Conservation (phyloP, 129 eudicot species). For the Ambrosia trifida region DNA sequence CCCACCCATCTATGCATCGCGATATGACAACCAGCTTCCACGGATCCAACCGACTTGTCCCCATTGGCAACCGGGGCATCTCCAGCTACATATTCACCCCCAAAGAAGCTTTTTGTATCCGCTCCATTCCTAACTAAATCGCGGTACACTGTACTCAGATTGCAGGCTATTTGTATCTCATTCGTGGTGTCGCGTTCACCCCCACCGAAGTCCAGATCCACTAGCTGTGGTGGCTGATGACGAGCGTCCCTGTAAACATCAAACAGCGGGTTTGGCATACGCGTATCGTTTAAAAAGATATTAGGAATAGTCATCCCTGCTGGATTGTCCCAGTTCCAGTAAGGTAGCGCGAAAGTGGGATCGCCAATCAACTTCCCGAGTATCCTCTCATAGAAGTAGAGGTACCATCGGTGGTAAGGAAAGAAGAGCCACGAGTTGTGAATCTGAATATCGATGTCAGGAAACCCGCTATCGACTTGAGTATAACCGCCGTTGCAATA, state of each 20-base stretch:
- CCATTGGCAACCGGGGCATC: not conserved
- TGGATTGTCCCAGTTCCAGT: slow-evolving; percentile 57
- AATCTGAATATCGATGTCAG: slow-evolving; percentile 31
- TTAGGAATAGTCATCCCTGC: slow-evolving; percentile 41
- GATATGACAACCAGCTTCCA: slow-evolving; percentile 35
- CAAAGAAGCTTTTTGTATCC: slow-evolving; percentile 31
- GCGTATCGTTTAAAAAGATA: slow-evolving; percentile 1
- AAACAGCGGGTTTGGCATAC: slow-evolving; percentile 15
- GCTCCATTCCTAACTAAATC: slow-evolving; percentile 30
- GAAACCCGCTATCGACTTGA: slow-evolving; percentile 33
- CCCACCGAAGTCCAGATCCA: slow-evolving; percentile 25
- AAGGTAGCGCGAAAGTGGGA: slow-evolving; percentile 48
- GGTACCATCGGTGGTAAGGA: slow-evolving; percentile 50
- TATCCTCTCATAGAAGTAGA: slow-evolving; percentile 45
- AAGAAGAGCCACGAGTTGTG: slow-evolving; percentile 57
- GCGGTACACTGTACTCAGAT: slow-evolving; percentile 33
- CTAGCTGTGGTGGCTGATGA: slow-evolving; percentile 27
- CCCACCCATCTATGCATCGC: slow-evolving; percentile 42
- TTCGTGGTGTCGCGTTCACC: not conserved
- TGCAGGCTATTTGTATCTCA: slow-evolving; percentile 13
- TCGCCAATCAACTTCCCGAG: slow-evolving; percentile 48
- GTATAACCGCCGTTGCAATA: slow-evolving; percentile 42
- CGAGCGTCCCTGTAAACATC: slow-evolving; percentile 10
- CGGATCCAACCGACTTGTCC: slow-evolving; percentile 28
- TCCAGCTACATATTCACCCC: slow-evolving; percentile 36